These are phyloP conservation scores for Anthostomella pinea DNA, from an alignment of 2,329 filamentous ascomycete species.

Conservation along the genomic window DNA sequence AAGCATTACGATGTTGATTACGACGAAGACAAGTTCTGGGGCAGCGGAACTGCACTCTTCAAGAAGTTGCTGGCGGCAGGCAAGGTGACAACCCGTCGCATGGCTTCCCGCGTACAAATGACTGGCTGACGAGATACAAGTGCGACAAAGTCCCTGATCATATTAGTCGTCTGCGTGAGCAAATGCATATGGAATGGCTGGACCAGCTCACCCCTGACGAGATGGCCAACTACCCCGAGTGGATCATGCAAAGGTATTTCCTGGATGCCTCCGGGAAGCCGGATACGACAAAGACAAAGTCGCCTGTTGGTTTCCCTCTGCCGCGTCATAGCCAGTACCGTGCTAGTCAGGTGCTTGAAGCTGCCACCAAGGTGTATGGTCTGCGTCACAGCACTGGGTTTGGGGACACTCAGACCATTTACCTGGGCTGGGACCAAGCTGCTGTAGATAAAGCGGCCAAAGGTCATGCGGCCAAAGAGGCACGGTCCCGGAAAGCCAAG, in stretches of 20 bases:
- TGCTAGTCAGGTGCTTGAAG: slow-evolving; percentile 1
- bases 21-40: slow-evolving; percentile 7
- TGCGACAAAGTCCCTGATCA: slow-evolving; percentile 15
- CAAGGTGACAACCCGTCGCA: slow-evolving; percentile 5
- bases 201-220: slow-evolving; percentile 12
- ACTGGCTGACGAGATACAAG: slow-evolving; percentile 3
- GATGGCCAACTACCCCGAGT: slow-evolving; percentile 5
- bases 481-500: slow-evolving; percentile 1
- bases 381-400: slow-evolving; percentile 6
- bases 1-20: slow-evolving; percentile 17
- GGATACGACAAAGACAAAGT: slow-evolving; percentile 12
- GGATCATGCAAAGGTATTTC: slow-evolving; percentile 14
- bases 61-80: slow-evolving; percentile 10
- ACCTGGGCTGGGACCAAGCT: slow-evolving; percentile 12
- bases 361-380: slow-evolving; percentile 5
- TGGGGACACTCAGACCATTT: slow-evolving; percentile 7
- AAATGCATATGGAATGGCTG: slow-evolving; percentile 17
- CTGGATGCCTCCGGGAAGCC: slow-evolving; percentile 11
- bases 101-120: not conserved
- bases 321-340: slow-evolving; percentile 1
- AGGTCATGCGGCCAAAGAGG: slow-evolving; percentile 2
- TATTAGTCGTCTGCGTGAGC: slow-evolving; percentile 7
- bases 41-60: slow-evolving; percentile 13
- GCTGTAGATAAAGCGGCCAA: slow-evolving; percentile 6
- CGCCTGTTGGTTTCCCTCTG: slow-evolving; percentile 13